phyloP scores from a whole-genome alignment of 2,329 filamentous ascomycete genomes.

The Aspergillus candidus region DNA sequence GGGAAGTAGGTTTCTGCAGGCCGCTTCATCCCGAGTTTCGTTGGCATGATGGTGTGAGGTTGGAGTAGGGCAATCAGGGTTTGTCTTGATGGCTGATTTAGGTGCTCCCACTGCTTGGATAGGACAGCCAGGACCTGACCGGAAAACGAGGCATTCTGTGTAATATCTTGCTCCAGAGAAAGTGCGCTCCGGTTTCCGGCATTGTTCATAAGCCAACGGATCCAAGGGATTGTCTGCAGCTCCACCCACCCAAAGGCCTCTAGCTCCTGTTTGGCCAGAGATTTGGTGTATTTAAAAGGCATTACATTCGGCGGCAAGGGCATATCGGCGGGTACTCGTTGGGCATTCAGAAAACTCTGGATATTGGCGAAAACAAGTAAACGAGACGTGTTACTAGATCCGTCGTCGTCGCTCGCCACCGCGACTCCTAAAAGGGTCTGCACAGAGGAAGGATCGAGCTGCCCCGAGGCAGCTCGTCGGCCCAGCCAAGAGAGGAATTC shows the following conservation, averaged over 20 bases:
- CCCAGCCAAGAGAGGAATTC: conserved; percentile 82
- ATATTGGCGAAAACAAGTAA: conserved; percentile 75
- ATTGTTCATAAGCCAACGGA: conserved; percentile 70
- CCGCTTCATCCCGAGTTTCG: conserved; percentile 80
- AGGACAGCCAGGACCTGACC: conserved; percentile 69
- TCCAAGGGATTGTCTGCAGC: conserved; percentile 78
- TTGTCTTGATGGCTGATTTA: conserved; percentile 60
- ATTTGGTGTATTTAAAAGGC: conserved; percentile 74
- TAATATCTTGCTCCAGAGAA: conserved; percentile 61
- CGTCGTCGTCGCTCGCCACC: conserved; percentile 52
- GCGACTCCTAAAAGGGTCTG: conserved; percentile 68
- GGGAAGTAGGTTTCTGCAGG: conserved; percentile 86
- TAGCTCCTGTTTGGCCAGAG: conserved; percentile 61
- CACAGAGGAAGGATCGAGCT: conserved; percentile 64
- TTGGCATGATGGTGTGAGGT: conserved; percentile 72
- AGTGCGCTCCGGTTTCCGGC: conserved; percentile 52
- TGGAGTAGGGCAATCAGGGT: conserved; percentile 61
- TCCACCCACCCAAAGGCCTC: conserved; percentile 80
- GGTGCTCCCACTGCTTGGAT: conserved; percentile 85
- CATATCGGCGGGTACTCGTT: conserved; percentile 71
- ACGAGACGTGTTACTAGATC: conserved; percentile 55
- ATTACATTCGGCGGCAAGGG: conserved; percentile 77
- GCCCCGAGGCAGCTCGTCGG: conserved; percentile 62
- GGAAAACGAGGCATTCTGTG: conserved; percentile 66
- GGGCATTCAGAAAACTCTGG: conserved; percentile 66